Evolutionary conservation across 495 filamentous ascomycete species (phyloP).

Genomic region (Hypoxylon fuscum): DNA sequence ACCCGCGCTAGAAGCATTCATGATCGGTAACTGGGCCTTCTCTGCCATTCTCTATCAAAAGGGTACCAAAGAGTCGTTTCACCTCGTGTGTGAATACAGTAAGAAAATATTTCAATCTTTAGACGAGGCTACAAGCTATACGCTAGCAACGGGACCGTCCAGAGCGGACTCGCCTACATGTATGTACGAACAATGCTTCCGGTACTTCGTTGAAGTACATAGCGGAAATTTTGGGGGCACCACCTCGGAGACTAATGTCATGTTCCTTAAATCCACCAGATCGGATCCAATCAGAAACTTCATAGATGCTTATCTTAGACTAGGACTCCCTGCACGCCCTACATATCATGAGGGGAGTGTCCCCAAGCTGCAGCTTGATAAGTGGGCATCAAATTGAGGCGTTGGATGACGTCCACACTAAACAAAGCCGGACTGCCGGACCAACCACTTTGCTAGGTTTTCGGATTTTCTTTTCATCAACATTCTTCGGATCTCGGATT

Average conservation of each 20-base stretch:
- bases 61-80: slow-evolving; percentile 4
- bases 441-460: too few relatives aligned
- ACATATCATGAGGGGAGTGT: too few relatives aligned
- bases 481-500: too few relatives aligned
- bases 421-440: slow-evolving; percentile 1
- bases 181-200: too few relatives aligned
- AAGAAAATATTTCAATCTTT: slow-evolving; percentile 9
- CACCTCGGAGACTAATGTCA: too few relatives aligned
- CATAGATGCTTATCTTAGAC: slow-evolving; percentile 28
- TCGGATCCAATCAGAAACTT: too few relatives aligned
- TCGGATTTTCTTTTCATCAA: too few relatives aligned
- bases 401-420: slow-evolving; percentile 17
- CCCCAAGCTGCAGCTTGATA: background rate
- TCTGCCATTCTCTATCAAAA: slow-evolving; percentile 24
- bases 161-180: slow-evolving; percentile 17
- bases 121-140: slow-evolving; percentile 12
- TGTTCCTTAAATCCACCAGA: too few relatives aligned
- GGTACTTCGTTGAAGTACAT: too few relatives aligned
- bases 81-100: too few relatives aligned
- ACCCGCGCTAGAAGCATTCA: slow-evolving; percentile 1
- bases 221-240: too few relatives aligned
- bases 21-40: slow-evolving; percentile 15
- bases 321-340: slow-evolving; percentile 7
- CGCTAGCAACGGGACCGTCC: slow-evolving; percentile 3
- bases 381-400: slow-evolving; percentile 15